Evolutionary conservation across 257 asterid genomes (phyloP).

Genomic region (Nemophila menziesii): DNA sequence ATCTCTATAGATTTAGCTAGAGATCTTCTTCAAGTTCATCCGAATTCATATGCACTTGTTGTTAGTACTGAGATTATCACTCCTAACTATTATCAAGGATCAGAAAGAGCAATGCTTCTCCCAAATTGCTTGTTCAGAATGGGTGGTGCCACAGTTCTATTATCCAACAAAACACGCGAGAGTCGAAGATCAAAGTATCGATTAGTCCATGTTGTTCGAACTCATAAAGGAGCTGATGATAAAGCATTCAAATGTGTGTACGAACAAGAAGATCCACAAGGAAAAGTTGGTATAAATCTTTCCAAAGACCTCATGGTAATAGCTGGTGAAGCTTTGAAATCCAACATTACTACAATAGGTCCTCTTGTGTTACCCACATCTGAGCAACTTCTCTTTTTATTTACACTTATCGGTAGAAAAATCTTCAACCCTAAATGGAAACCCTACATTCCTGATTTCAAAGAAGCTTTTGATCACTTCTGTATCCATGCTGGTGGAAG

Average conservation of each 20-base stretch:
- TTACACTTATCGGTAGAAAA: slow-evolving; percentile 41
- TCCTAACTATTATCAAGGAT: slow-evolving; percentile 30
- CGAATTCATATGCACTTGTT: slow-evolving; percentile 33
- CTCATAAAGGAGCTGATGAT: slow-evolving; percentile 46
- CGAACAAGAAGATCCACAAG: slow-evolving; percentile 42
- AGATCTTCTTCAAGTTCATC: slow-evolving; percentile 36
- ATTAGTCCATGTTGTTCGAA: slow-evolving; percentile 32
- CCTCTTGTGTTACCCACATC: slow-evolving; percentile 46
- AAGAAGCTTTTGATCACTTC: slow-evolving; percentile 47
- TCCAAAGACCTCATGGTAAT: slow-evolving; percentile 48
- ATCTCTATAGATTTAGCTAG: slow-evolving; percentile 42
- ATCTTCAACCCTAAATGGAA: slow-evolving; percentile 40
- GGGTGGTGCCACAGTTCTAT: slow-evolving; percentile 45
- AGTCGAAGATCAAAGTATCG: slow-evolving; percentile 30
- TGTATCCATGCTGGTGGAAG: slow-evolving; percentile 55
- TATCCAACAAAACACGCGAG: slow-evolving; percentile 38
- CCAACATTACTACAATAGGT: slow-evolving; percentile 48
- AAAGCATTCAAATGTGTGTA: slow-evolving; percentile 37
- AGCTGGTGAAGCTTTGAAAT: slow-evolving; percentile 42
- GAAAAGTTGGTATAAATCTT: slow-evolving; percentile 37
- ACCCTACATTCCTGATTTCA: slow-evolving; percentile 50
- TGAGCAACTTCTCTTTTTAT: slow-evolving; percentile 42
- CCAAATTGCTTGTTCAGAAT: slow-evolving; percentile 47
- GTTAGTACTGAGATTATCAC: slow-evolving; percentile 46
- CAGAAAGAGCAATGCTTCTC: slow-evolving; percentile 42